Percentiles rank a stretch among this genome's conserved stretches.
Evolutionary conservation across 768 basidiomycete genomes (phyloP).

Genomic region (Agrocybe praecox): DNA sequence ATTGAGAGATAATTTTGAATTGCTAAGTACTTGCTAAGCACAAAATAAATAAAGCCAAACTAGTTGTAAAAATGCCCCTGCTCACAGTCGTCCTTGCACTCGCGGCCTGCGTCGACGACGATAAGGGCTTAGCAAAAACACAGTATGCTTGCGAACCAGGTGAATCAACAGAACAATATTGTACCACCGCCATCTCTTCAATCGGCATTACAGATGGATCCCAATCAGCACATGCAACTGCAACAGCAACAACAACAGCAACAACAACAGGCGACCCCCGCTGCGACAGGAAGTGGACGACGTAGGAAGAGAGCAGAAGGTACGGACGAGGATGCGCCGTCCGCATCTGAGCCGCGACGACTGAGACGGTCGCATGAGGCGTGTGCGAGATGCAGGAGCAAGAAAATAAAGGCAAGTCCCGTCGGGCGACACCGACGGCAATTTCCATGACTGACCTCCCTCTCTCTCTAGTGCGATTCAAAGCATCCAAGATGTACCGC

Average conservation of each 20-base stretch:
- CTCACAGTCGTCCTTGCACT: constrained; percentile 25
- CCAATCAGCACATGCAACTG: constrained; percentile 51
- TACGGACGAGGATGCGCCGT: constrained; percentile 52
- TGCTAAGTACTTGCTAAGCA: constrained; percentile 24
- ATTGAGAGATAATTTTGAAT: constrained; percentile 18
- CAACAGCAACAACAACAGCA: constrained; percentile 41
- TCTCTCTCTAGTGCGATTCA: constrained; percentile 74
- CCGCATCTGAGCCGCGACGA: constrained; percentile 73
- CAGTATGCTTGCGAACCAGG: constrained; percentile 39
- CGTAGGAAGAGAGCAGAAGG: constrained; percentile 60
- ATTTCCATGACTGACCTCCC: constrained; percentile 57
- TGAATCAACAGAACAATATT: constrained; percentile 29
- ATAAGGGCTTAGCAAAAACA: constrained; percentile 21
- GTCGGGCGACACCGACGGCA: constrained; percentile 80
- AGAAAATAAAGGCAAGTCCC: constrained; percentile 91
- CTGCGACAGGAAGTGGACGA: constrained; percentile 49
- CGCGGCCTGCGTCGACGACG: constrained; percentile 23
- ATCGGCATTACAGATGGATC: constrained; percentile 71
- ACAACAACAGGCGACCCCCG: constrained; percentile 35
- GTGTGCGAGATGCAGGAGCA: constrained; percentile 90
- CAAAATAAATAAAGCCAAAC: constrained; percentile 30
- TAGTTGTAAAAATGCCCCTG: constrained; percentile 14
- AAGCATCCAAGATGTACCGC: constrained; percentile 88
- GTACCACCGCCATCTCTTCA: constrained; percentile 53
- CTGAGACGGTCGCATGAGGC: constrained; percentile 90